These are phyloP conservation scores for Pichia norvegensis DNA, from an alignment of 1,139 yeast species.

Conservation along the genomic window DNA sequence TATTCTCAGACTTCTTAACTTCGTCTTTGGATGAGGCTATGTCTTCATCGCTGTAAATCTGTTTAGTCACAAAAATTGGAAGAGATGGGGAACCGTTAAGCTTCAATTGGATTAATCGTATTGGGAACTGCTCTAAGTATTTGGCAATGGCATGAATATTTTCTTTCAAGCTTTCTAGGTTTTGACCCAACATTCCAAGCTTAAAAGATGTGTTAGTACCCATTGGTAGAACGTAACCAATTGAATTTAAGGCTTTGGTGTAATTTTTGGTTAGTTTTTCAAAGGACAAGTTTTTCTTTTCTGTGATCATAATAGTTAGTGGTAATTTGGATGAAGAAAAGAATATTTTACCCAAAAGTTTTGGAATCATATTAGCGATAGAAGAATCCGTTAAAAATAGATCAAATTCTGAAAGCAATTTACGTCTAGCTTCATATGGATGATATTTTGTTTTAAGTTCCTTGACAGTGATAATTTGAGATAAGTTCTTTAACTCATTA, in stretches of 20 bases:
- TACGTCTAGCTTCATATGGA: conserved; percentile 64
- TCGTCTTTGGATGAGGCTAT: conserved; percentile 26
- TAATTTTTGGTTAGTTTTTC: conserved; percentile 53
- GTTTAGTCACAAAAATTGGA: conserved; percentile 69
- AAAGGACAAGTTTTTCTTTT: conserved; percentile 36
- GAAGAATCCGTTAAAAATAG: conserved; percentile 80
- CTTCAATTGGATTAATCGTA: conserved; percentile 63
- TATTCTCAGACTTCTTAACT: conserved; percentile 10
- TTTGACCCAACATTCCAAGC: conserved; percentile 49
- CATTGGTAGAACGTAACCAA: conserved; percentile 64
- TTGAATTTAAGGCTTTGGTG: conserved; percentile 47
- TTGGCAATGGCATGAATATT: conserved; percentile 53
- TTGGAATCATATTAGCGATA: conserved; percentile 72
- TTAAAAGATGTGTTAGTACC: conserved; percentile 62
- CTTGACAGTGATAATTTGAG: conserved; percentile 45
- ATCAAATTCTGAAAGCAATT: conserved; percentile 53
- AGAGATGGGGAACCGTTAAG: conserved; percentile 69
- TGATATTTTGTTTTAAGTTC: conserved; percentile 62
- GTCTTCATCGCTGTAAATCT: conserved; percentile 43
- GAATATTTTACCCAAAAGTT: conserved; percentile 72
- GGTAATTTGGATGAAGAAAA: conserved; percentile 62
- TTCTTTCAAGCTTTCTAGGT: conserved; percentile 33
- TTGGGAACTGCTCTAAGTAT: conserved; percentile 38
- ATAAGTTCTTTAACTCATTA: conserved; percentile 40
- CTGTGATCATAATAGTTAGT: conserved; percentile 48